Conservation (phyloP, 192 early-diverging fungal species). For the Coemansia sp. region DNA sequence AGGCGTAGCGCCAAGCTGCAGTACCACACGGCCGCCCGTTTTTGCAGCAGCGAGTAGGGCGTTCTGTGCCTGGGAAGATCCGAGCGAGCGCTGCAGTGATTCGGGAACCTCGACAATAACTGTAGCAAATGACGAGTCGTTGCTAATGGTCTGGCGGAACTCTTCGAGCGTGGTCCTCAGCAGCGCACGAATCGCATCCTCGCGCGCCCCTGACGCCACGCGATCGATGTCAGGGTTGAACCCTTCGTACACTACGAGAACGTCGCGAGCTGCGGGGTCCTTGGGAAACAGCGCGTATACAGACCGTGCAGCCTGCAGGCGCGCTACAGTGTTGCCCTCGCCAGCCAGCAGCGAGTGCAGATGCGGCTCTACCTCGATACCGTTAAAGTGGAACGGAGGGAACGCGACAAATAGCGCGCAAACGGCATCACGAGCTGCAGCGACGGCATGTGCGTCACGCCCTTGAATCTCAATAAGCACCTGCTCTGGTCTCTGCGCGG, state of each 20-base stretch:
- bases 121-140: conserved; percentile 66
- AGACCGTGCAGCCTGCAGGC: conserved; percentile 61
- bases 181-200: conserved; percentile 53
- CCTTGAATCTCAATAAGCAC: conserved; percentile 74
- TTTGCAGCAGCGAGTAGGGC: conserved; percentile 55
- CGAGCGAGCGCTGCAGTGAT: conserved; percentile 72
- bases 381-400: conserved; percentile 59
- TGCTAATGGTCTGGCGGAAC: conserved; percentile 61
- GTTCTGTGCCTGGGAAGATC: conserved; percentile 70
- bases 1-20: conserved; percentile 65
- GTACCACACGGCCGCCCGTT: conserved; percentile 55
- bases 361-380: conserved; percentile 74
- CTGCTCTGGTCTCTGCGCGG: conserved; percentile 44
- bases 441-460: conserved; percentile 60
- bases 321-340: conserved; percentile 59
- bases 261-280: conserved; percentile 58
- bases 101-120: conserved; percentile 61
- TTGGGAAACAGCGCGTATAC: conserved; percentile 82
- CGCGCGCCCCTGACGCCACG: conserved; percentile 55
- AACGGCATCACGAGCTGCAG: conserved; percentile 62
- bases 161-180: conserved; percentile 61
- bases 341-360: conserved; percentile 70
- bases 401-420: conserved; percentile 55
- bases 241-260: conserved; percentile 78
- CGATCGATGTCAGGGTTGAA: conserved; percentile 53